These are phyloP conservation scores for Solanum lignicaule DNA, from an alignment of 257 asterid species.

Conservation along the genomic window DNA sequence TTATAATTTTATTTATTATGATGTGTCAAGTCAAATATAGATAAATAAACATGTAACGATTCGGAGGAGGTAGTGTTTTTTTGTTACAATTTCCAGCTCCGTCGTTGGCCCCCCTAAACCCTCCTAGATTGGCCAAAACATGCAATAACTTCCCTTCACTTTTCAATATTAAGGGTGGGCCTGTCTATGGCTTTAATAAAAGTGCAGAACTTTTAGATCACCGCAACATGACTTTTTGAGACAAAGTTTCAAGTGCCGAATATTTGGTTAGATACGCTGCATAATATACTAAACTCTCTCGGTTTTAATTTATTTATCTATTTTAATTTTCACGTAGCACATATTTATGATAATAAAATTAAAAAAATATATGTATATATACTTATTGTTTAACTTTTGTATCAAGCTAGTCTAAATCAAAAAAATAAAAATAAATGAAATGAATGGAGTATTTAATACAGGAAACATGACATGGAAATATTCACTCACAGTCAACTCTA, in stretches of 20 bases:
- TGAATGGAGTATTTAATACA: too few relatives aligned
- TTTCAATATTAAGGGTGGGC: not conserved
- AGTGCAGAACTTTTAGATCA: not conserved
- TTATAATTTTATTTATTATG: too few relatives aligned
- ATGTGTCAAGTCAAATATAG: too few relatives aligned
- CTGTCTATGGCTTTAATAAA: not conserved
- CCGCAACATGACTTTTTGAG: not conserved
- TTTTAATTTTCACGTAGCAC: too few relatives aligned
- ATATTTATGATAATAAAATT: too few relatives aligned
- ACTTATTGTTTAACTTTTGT: too few relatives aligned
- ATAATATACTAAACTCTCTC: not conserved
- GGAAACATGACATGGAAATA: not conserved
- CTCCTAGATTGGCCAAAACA: not conserved
- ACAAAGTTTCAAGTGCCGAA: not conserved
- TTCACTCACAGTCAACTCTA: not conserved
- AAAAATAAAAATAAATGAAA: too few relatives aligned
- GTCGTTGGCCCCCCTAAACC: not conserved
- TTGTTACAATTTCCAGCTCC: too few relatives aligned
- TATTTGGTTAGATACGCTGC: not conserved
- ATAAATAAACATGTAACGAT: too few relatives aligned
- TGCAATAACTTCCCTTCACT: not conserved
- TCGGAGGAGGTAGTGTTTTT: too few relatives aligned
- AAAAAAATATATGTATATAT: too few relatives aligned
- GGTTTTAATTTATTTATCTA: not conserved
- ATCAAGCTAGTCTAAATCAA: too few relatives aligned